phyloP scores from a whole-genome alignment of 441 rosid species.

The Aleurites moluccanus region DNA sequence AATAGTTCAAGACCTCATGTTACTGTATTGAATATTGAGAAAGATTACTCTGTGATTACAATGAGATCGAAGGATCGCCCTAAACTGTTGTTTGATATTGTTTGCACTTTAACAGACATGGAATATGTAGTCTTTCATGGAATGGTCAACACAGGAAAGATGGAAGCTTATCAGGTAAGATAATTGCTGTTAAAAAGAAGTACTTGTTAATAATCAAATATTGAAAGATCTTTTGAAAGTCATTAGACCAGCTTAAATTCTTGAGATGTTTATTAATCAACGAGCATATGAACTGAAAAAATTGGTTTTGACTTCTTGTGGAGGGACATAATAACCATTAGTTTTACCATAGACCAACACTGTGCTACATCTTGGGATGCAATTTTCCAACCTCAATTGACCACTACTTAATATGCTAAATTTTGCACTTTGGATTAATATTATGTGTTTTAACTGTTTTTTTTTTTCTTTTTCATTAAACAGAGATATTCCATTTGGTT shows the following conservation, averaged over 20 bases:
- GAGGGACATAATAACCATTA: constrained; percentile 1
- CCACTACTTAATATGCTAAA: constrained; percentile 3
- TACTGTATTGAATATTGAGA: constrained; percentile 72
- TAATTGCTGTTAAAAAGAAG: constrained; percentile 2
- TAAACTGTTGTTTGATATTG: constrained; percentile 83
- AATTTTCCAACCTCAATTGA: constrained; percentile 7
- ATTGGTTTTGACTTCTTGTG: not conserved
- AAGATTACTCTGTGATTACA: constrained; percentile 74
- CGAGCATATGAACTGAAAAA: not conserved
- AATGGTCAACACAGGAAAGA: constrained; percentile 72
- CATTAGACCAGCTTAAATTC: not conserved
- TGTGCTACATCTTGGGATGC: constrained; percentile 6
- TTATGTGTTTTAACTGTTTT: constrained; percentile 4
- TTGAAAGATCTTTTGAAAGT: not conserved
- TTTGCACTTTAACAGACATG: constrained; percentile 96
- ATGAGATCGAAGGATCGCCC: constrained; percentile 93
- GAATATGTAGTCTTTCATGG: constrained; percentile 91
- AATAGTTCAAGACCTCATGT: constrained; percentile 60
- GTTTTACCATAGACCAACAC: constrained; percentile 1
- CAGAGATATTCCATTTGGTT: constrained; percentile 26
- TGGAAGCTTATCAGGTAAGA: constrained; percentile 86
- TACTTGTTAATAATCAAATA: constrained; percentile 7
- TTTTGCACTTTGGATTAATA: not conserved
- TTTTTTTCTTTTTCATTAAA: constrained; percentile 19
- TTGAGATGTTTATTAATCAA: not conserved